Conservation (phyloP, 164 flowering plant species). For the Stephania japonica region DNA sequence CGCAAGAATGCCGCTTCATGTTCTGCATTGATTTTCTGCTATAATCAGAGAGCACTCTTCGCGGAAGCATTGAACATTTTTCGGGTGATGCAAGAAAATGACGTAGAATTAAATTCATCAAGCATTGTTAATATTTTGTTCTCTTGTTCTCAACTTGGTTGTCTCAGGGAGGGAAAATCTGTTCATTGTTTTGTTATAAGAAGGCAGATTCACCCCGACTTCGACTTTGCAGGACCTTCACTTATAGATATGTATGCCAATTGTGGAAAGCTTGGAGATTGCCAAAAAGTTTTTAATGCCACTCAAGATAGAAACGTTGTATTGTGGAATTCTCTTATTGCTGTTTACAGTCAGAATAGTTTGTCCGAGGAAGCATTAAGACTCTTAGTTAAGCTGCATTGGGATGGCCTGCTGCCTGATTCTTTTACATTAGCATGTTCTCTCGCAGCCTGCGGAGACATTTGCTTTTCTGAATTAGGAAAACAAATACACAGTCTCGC, state of each 20-base stretch:
- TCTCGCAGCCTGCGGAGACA: constrained; percentile 54
- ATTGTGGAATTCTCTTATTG: constrained; percentile 66
- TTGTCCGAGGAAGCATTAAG: constrained; percentile 41
- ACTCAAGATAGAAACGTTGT: constrained; percentile 32
- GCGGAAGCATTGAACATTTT: constrained; percentile 38
- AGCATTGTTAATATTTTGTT: constrained; percentile 43
- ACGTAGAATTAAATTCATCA: constrained; percentile 40
- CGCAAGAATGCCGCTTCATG: constrained; percentile 32
- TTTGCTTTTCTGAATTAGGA: constrained; percentile 36
- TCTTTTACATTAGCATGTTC: constrained; percentile 55
- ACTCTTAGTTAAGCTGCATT: constrained; percentile 37
- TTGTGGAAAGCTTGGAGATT: constrained; percentile 30
- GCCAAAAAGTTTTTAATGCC: constrained; percentile 31
- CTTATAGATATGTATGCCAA: constrained; percentile 50
- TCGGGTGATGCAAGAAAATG: constrained; percentile 35
- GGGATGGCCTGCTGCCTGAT: constrained; percentile 44
- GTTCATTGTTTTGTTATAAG: constrained; percentile 54
- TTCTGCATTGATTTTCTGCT: constrained; percentile 63
- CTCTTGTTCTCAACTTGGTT: constrained; percentile 53
- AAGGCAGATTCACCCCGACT: constrained; percentile 30
- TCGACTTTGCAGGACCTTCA: constrained; percentile 38
- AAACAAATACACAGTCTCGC: constrained; percentile 51
- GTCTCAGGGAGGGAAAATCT: constrained; percentile 52
- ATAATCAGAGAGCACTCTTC: constrained; percentile 43
- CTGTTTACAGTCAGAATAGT: constrained; percentile 42